phyloP scores from a whole-genome alignment of 495 filamentous ascomycete genomes.

The Xylaria curta region DNA sequence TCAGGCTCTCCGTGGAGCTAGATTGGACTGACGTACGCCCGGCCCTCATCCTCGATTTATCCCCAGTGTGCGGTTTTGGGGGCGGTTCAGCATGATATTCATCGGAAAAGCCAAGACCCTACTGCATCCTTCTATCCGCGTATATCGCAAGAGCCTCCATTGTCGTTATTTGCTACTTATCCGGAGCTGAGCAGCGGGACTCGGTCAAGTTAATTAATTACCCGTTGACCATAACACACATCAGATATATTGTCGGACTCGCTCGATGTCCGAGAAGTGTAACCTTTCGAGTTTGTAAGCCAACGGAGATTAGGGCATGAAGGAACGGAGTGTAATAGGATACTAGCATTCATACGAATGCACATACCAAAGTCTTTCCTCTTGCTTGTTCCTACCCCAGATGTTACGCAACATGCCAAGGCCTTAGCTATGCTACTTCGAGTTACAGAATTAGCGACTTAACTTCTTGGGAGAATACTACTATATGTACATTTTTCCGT shows the following conservation, averaged over 20 bases:
- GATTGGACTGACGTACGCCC: neutral
- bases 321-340: neutral
- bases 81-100: neutral
- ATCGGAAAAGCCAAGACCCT: too few species aligned
- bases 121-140: neutral
- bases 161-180: neutral
- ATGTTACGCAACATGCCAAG: neutral
- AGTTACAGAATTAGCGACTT: neutral
- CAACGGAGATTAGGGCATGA: neutral
- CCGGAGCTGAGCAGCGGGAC: neutral
- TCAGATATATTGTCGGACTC: constrained; percentile 5
- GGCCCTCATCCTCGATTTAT: neutral
- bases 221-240: neutral
- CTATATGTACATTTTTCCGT: neutral
- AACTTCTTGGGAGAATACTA: neutral
- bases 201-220: constrained; percentile 3
- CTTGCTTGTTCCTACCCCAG: neutral
- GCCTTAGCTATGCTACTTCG: neutral
- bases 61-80: neutral
- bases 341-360: too few species aligned
- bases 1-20: neutral
- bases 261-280: neutral
- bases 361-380: neutral
- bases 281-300: neutral
- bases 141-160: neutral